phyloP scores from a whole-genome alignment of 2,329 filamentous ascomycete genomes.

The Beauveria sp. region DNA sequence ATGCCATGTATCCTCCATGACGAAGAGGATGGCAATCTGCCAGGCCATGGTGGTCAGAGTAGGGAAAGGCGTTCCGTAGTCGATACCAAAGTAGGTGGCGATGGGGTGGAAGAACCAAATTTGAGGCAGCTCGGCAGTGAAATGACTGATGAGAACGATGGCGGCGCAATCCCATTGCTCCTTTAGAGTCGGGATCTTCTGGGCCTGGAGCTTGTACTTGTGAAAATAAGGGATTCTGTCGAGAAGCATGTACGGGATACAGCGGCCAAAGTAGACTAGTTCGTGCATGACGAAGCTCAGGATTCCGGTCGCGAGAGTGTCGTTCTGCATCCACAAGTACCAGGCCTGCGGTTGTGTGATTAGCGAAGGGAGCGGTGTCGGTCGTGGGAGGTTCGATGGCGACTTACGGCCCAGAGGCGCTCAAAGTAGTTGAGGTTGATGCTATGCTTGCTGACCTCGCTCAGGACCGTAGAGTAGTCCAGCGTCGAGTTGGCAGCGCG shows the following conservation, averaged over 20 bases:
- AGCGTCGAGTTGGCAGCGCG: slow-evolving; percentile 40
- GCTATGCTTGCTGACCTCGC: slow-evolving; percentile 65
- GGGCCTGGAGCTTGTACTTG: slow-evolving; percentile 86
- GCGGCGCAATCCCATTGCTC: slow-evolving; percentile 94
- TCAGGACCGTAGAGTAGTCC: slow-evolving; percentile 50
- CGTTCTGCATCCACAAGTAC: slow-evolving; percentile 98
- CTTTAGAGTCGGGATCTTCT: slow-evolving; percentile 83
- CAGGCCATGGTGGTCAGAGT: slow-evolving; percentile 75
- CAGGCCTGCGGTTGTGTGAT: slow-evolving; percentile 49
- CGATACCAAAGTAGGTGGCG: slow-evolving; percentile 85
- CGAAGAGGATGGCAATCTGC: slow-evolving; percentile 90
- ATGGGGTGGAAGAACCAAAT: slow-evolving; percentile 99
- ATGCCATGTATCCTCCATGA: slow-evolving; percentile 95
- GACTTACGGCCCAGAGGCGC: slow-evolving; percentile 74
- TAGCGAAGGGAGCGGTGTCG: not conserved
- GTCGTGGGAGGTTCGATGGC: slow-evolving; percentile 4
- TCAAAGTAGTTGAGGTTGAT: slow-evolving; percentile 80
- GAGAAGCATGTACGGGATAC: slow-evolving; percentile 85
- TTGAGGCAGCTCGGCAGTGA: slow-evolving; percentile 95
- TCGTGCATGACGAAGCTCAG: slow-evolving; percentile 98
- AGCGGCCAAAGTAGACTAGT: slow-evolving; percentile 85
- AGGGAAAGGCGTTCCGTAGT: slow-evolving; percentile 85
- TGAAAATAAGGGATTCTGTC: slow-evolving; percentile 81
- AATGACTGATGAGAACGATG: slow-evolving; percentile 88
- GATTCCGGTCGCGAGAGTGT: slow-evolving; percentile 91